These are phyloP conservation scores for Aureobasidium lini DNA, from an alignment of 2,329 filamentous ascomycete species.

Conservation along the genomic window DNA sequence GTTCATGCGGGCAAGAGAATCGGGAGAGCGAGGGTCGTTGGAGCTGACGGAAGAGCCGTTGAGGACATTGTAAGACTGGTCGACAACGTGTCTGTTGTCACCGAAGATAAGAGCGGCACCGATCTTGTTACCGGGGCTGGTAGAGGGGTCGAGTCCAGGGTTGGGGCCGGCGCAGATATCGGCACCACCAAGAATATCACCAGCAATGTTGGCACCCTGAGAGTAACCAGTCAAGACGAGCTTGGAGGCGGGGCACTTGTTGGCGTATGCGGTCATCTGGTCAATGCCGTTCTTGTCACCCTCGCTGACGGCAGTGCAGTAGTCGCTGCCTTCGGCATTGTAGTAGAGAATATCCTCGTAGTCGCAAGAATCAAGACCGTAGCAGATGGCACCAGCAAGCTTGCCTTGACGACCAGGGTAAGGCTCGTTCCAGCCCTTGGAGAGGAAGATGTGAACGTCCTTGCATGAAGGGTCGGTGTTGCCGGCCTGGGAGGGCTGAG, in stretches of 20 bases:
- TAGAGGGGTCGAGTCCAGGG: constrained; percentile 25
- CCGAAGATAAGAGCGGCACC: constrained; percentile 23
- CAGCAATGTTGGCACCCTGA: constrained; percentile 27
- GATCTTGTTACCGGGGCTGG: constrained; percentile 17
- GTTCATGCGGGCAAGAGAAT: constrained; percentile 15
- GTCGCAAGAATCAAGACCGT: constrained; percentile 18
- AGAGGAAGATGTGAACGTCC: constrained; percentile 21
- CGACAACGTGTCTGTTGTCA: constrained; percentile 23
- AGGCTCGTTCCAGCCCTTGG: constrained; percentile 20
- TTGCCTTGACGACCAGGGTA: constrained; percentile 18
- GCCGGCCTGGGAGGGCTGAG: neutral
- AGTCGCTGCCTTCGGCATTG: constrained; percentile 22
- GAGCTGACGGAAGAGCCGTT: constrained; percentile 19
- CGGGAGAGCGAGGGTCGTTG: constrained; percentile 26
- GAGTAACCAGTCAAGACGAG: constrained; percentile 24
- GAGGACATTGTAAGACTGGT: constrained; percentile 24
- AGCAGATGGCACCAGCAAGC: constrained; percentile 19
- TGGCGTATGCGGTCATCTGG: constrained; percentile 6
- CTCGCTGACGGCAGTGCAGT: constrained; percentile 32
- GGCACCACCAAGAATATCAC: constrained; percentile 17
- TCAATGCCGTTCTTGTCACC: constrained; percentile 21
- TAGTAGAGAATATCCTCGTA: constrained; percentile 20
- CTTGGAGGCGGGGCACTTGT: constrained; percentile 20
- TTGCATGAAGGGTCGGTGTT: constrained; percentile 18
- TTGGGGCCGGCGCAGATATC: constrained; percentile 35